Percentiles rank a stretch among this genome's conserved stretches.
phyloP scores from a whole-genome alignment of 345 rosid genomes.

The Chamaenerion angustifolium region DNA sequence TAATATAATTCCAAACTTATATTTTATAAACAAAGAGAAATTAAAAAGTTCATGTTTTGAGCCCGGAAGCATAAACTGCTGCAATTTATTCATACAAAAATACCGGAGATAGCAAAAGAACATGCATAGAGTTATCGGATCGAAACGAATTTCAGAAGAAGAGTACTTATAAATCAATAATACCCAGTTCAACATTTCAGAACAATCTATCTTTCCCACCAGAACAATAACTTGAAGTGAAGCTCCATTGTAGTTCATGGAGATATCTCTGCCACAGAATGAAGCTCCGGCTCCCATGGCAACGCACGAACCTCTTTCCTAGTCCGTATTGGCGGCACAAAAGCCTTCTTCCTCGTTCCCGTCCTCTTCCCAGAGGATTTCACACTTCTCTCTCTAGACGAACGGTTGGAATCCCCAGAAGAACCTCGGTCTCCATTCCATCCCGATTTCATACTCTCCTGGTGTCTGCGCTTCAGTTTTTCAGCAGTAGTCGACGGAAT shows the following conservation, averaged over 20 bases:
- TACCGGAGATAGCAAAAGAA: too few species aligned
- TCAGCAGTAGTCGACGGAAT: slow-evolving; percentile 34
- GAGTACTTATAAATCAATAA: too few species aligned
- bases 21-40: too few species aligned
- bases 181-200: too few species aligned
- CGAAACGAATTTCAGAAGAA: too few species aligned
- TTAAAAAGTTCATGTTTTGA: too few species aligned
- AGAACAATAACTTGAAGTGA: too few species aligned
- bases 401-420: slow-evolving; percentile 33
- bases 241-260: slow-evolving; percentile 16
- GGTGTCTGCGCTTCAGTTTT: slow-evolving; percentile 27
- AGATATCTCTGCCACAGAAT: slow-evolving; percentile 41
- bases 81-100: too few species aligned
- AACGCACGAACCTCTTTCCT: slow-evolving; percentile 7
- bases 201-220: too few species aligned
- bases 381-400: slow-evolving; percentile 12
- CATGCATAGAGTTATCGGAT: too few species aligned
- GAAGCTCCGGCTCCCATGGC: slow-evolving; percentile 42
- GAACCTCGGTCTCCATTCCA: slow-evolving; percentile 7
- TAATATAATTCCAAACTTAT: too few species aligned
- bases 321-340: slow-evolving; percentile 37
- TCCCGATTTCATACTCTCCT: slow-evolving; percentile 8
- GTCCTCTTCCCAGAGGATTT: slow-evolving; percentile 9
- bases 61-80: too few species aligned
- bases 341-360: slow-evolving; percentile 26